Conservation (phyloP, 768 basidiomycete species). For the Mycena haematopus region DNA sequence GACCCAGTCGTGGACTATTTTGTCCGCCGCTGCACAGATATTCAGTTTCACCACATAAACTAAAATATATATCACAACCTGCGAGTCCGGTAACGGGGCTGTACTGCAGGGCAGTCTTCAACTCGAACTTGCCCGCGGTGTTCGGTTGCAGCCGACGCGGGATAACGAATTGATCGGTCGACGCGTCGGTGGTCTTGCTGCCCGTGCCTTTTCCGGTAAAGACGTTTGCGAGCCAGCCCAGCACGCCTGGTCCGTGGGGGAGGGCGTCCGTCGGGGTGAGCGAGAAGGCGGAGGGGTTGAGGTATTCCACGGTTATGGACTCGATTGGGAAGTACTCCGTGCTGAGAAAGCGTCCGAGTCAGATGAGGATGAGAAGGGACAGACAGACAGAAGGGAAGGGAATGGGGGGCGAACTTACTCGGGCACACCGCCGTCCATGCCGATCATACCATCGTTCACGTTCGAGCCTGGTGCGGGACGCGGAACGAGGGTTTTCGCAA, state of each 20-base stretch:
- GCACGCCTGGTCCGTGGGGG: conserved; percentile 24
- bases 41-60: neutral
- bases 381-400: no score
- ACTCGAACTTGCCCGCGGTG: conserved; percentile 46
- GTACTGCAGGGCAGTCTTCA: conserved; percentile 63
- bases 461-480: neutral
- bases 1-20: conserved; percentile 54
- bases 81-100: conserved; percentile 51
- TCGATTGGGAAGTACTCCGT: conserved; percentile 31
- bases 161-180: conserved; percentile 24
- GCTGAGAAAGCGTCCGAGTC: conserved; percentile 14
- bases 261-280: conserved; percentile 24
- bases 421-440: conserved; percentile 29
- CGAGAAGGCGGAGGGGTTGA: conserved; percentile 23
- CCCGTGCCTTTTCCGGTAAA: conserved; percentile 25
- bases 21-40: conserved; percentile 36
- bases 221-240: conserved; percentile 29
- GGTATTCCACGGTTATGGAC: conserved; percentile 27
- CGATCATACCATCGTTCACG: conserved; percentile 4
- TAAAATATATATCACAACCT: conserved; percentile 19
- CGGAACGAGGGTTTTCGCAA: conserved; percentile 14
- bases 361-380: neutral
- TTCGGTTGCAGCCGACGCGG: conserved; percentile 34
- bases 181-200: conserved; percentile 13
- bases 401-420: conserved; percentile 16